These are phyloP conservation scores for Rhizophora apiculata DNA, from an alignment of 345 rosid species.

Conservation along the genomic window DNA sequence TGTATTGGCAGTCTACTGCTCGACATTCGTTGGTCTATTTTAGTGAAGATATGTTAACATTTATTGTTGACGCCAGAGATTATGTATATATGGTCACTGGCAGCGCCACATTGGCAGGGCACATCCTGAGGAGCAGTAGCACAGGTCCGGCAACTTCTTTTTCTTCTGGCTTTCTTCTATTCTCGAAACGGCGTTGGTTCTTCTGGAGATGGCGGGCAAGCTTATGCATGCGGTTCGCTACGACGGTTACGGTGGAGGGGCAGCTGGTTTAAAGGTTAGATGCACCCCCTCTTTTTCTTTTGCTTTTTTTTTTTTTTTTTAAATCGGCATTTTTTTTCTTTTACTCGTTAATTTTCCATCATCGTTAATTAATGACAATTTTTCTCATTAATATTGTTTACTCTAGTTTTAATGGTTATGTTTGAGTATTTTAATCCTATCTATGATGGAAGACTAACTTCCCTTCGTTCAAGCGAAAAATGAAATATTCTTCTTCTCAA, in stretches of 20 bases:
- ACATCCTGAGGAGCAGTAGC: no score
- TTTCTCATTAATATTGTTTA: no score
- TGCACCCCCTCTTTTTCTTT: no score
- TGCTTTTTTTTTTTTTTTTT: neutral
- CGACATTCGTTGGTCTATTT: no score
- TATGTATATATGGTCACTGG: no score
- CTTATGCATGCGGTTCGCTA: conserved; percentile 41
- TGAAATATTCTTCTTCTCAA: neutral
- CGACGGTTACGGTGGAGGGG: conserved; percentile 46
- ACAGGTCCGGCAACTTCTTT: no score
- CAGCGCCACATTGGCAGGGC: no score
- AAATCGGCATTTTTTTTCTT: neutral
- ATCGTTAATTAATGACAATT: no score
- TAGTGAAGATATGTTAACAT: no score
- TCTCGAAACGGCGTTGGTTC: neutral
- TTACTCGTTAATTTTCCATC: neutral
- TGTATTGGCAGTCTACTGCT: no score
- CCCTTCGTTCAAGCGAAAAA: neutral
- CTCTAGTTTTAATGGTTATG: no score
- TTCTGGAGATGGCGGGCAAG: conserved; percentile 34
- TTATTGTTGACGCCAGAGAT: no score
- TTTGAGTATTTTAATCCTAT: neutral
- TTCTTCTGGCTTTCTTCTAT: neutral
- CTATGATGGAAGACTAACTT: neutral
- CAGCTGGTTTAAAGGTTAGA: conserved; percentile 41